Conservation (phyloP, 306 rosid species). For the Glycine tomentella region DNA sequence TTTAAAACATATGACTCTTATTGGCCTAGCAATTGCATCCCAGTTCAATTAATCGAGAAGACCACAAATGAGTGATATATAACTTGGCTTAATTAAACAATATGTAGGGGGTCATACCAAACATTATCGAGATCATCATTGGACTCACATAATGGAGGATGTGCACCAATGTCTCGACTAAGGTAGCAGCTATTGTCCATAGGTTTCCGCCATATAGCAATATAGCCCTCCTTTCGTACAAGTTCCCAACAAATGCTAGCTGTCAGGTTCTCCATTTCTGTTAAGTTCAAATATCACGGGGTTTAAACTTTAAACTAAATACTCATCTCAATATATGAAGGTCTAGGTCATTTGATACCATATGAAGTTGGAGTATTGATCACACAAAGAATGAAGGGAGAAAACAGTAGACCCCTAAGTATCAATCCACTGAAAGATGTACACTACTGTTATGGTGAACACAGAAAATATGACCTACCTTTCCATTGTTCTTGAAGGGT, state of each 20-base stretch:
- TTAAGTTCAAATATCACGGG: constrained; percentile 37
- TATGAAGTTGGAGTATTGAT: not conserved
- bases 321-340: constrained; percentile 16
- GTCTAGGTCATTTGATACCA: constrained; percentile 28
- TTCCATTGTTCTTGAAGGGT: constrained; percentile 80
- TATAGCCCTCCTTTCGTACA: constrained; percentile 76
- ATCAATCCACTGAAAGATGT: constrained; percentile 34
- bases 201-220: constrained; percentile 93
- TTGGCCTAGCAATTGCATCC: constrained; percentile 4
- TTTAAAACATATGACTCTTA: constrained; percentile 23
- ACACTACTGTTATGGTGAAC: constrained; percentile 1
- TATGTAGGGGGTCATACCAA: constrained; percentile 62
- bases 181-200: constrained; percentile 80
- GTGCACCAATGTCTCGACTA: constrained; percentile 58
- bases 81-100: constrained; percentile 15
- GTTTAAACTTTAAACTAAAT: constrained; percentile 16
- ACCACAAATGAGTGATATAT: constrained; percentile 19
- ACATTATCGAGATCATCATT: constrained; percentile 84
- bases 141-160: constrained; percentile 77
- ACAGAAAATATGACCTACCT: constrained; percentile 60
- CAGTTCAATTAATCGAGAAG: constrained; percentile 36
- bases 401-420: not conserved
- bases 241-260: constrained; percentile 83
- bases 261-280: constrained; percentile 84
- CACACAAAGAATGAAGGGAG: constrained; percentile 10